phyloP scores from a whole-genome alignment of 169 alveolate species.

The Plasmodium inui region DNA sequence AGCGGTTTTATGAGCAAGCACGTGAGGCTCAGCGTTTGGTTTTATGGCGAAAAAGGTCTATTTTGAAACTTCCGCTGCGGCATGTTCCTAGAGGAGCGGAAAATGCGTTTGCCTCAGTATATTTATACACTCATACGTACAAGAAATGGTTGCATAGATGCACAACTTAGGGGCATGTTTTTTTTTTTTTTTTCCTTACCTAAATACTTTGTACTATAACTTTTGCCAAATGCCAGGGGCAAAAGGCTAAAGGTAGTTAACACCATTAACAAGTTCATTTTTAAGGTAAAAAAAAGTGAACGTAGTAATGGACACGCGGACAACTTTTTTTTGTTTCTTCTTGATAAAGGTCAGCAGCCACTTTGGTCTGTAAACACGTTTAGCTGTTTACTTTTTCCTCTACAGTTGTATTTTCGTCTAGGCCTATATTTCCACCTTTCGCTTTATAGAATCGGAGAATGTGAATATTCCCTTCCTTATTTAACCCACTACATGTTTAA shows the following conservation, averaged over 20 bases:
- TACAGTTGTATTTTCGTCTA: neutral
- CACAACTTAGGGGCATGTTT: neutral
- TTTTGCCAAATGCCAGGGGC: neutral
- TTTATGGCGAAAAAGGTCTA: neutral
- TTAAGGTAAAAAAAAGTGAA: constrained; percentile 23
- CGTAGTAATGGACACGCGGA: neutral
- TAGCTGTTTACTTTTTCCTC: neutral
- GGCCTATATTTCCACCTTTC: neutral
- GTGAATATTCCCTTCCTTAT: neutral
- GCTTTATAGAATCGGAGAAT: neutral
- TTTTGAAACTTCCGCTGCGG: neutral
- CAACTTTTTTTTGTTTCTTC: neutral
- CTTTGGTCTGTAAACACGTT: neutral
- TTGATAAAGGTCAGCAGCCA: neutral
- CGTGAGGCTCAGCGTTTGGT: neutral
- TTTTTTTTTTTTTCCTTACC: constrained; percentile 28
- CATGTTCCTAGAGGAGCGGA: neutral
- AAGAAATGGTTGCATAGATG: neutral
- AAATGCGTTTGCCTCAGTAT: neutral
- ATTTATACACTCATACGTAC: neutral
- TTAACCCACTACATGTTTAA: neutral
- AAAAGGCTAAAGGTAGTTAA: constrained; percentile 24
- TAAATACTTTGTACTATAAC: neutral
- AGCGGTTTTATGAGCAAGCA: neutral
- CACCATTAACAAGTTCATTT: constrained; percentile 36